phyloP scores from a whole-genome alignment of 371 early-diverging fungal genomes.

The Homolaphlyctis polyrhiza region DNA sequence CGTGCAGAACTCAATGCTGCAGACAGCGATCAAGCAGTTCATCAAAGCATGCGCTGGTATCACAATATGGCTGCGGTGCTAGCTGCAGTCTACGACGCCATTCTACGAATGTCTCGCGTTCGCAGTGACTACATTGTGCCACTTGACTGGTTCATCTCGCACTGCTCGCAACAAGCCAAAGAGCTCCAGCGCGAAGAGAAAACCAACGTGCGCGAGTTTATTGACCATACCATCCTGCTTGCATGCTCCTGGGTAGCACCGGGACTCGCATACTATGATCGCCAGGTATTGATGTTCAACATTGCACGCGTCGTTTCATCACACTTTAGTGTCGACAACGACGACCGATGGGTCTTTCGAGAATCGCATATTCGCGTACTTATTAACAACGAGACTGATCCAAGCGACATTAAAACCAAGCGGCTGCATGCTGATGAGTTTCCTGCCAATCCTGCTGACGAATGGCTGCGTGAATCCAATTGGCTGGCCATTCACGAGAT shows the following conservation, averaged over 20 bases:
- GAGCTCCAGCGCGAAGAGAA: background rate
- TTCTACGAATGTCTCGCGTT: background rate
- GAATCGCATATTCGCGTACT: conserved; percentile 4
- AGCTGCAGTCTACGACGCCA: background rate
- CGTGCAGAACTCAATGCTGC: background rate
- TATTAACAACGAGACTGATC: conserved; percentile 2
- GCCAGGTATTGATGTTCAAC: background rate
- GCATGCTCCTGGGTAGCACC: background rate
- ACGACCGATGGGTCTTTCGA: background rate
- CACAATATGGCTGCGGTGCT: background rate
- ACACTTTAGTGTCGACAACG: background rate
- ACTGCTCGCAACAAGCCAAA: background rate
- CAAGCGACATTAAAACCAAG: background rate
- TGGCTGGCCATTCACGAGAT: conserved; percentile 13
- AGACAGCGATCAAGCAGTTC: background rate
- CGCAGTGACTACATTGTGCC: background rate
- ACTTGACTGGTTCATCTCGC: background rate
- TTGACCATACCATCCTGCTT: background rate
- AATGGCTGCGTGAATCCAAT: conserved; percentile 10
- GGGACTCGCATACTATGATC: background rate
- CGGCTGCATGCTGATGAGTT: conserved; percentile 5
- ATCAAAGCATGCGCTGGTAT: background rate
- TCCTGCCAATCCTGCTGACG: conserved; percentile 16
- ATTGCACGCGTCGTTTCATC: background rate
- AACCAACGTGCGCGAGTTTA: background rate